These are phyloP conservation scores for Alternaria tenuissima DNA, from an alignment of 2,329 filamentous ascomycete species.

Conservation along the genomic window DNA sequence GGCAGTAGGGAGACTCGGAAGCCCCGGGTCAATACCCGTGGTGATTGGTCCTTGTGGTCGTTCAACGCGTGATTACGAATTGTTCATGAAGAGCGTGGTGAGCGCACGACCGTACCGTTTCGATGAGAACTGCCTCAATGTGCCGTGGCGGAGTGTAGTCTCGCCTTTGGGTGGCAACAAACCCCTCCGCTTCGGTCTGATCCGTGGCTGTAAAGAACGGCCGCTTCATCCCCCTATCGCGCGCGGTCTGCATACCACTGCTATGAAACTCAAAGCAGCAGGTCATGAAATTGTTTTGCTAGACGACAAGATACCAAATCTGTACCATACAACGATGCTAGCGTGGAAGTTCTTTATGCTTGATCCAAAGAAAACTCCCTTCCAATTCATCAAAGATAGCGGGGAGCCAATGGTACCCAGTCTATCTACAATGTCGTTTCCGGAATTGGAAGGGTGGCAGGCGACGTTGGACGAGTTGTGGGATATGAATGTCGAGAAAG, in stretches of 20 bases:
- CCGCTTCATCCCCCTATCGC: conserved; percentile 62
- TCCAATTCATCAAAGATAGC: conserved; percentile 45
- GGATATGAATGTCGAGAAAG: conserved; percentile 53
- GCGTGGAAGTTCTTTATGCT: conserved; percentile 55
- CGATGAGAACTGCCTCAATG: conserved; percentile 53
- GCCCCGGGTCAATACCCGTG: conserved; percentile 45
- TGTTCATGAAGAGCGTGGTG: conserved; percentile 56
- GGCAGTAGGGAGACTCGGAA: conserved; percentile 41
- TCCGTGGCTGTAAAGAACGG: conserved; percentile 57
- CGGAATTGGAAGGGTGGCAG: conserved; percentile 42
- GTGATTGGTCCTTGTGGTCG: conserved; percentile 56
- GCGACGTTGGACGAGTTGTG: conserved; percentile 53
- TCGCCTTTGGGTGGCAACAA: not conserved
- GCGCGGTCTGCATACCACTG: conserved; percentile 55
- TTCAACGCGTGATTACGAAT: conserved; percentile 51
- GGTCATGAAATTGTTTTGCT: conserved; percentile 56
- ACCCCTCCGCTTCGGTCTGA: conserved; percentile 58
- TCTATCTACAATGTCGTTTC: conserved; percentile 45
- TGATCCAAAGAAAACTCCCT: conserved; percentile 47
- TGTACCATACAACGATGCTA: conserved; percentile 47
- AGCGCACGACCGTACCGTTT: conserved; percentile 55
- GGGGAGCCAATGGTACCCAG: conserved; percentile 58
- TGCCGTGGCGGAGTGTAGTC: conserved; percentile 56
- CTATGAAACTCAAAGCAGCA: conserved; percentile 48
- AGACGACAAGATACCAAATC: conserved; percentile 36